A percentile compares a stretch with the other conserved stretches of the same genome.
phyloP scores from a whole-genome alignment of 2,329 filamentous ascomycete species.

The Pseudogymnoascus sp. region DNA sequence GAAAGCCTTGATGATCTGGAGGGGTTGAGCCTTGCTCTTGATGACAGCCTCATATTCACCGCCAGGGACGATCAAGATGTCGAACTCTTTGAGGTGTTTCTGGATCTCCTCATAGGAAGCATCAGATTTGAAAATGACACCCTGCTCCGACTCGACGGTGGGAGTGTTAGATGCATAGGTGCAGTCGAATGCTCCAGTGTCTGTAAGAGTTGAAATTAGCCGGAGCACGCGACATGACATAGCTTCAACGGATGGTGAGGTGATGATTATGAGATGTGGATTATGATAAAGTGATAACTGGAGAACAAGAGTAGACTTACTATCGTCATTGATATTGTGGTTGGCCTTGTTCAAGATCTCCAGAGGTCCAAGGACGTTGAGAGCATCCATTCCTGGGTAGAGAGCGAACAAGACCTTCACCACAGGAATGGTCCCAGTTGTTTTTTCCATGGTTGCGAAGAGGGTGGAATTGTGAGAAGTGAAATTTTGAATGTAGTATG shows the following conservation, averaged over 20 bases:
- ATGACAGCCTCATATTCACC: conserved; percentile 55
- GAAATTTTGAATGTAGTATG: neutral
- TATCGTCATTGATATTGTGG: conserved; percentile 45
- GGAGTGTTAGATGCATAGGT: conserved; percentile 38
- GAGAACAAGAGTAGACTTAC: conserved; percentile 30
- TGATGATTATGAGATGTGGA: neutral
- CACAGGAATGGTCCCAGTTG: conserved; percentile 23
- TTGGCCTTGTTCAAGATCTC: conserved; percentile 48
- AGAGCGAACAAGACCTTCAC: conserved; percentile 55
- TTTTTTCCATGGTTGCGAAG: conserved; percentile 26
- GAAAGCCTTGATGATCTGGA: conserved; percentile 67
- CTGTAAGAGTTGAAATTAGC: conserved; percentile 15
- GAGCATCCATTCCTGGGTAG: conserved; percentile 47
- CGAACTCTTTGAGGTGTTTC: conserved; percentile 51
- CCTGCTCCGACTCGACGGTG: conserved; percentile 49
- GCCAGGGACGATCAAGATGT: conserved; percentile 71
- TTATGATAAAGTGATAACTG: neutral
- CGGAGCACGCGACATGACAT: neutral
- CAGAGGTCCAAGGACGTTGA: conserved; percentile 50
- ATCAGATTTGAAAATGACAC: conserved; percentile 64
- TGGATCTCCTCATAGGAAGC: conserved; percentile 70
- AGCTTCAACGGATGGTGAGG: neutral
- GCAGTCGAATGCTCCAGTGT: conserved; percentile 24
- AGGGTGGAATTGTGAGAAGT: conserved; percentile 20
- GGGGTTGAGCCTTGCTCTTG: conserved; percentile 60